Percentiles rank a stretch among this genome's conserved stretches.
Conservation (phyloP, 2,329 filamentous ascomycete species). For the Cladosporium sp. region DNA sequence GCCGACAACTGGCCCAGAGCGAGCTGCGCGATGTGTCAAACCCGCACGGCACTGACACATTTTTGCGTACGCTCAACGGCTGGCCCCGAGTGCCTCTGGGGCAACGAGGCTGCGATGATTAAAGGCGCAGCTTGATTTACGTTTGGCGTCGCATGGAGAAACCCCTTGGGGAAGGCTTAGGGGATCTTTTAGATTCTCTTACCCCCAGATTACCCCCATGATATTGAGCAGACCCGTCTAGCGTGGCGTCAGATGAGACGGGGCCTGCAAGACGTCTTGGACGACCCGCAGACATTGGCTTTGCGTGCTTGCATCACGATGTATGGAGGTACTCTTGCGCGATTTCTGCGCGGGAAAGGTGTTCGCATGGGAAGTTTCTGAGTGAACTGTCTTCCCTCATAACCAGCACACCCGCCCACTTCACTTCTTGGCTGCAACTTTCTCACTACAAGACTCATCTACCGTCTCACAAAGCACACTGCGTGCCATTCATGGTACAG, state of each 20-base stretch:
- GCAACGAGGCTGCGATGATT: background rate
- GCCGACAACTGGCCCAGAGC: background rate
- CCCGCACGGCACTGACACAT: conserved; percentile 4
- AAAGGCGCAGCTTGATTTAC: background rate
- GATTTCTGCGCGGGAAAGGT: conserved; percentile 1
- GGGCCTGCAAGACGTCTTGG: background rate
- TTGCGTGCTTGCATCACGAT: background rate
- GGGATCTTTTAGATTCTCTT: background rate
- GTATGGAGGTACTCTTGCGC: background rate
- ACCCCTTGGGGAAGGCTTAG: conserved; percentile 5
- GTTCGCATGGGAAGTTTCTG: conserved; percentile 2
- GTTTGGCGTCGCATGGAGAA: conserved; percentile 10
- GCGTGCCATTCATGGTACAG: conserved; percentile 60
- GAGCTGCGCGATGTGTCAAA: conserved; percentile 4
- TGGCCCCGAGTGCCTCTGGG: background rate
- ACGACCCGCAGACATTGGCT: background rate
- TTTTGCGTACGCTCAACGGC: background rate
- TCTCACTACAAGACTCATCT: background rate
- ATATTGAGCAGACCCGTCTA: conserved; percentile 8
- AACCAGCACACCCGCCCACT: conserved; percentile 10
- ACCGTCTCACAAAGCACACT: conserved; percentile 34
- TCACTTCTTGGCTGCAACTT: background rate
- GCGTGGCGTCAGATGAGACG: background rate
- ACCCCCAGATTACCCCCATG: conserved; percentile 8
- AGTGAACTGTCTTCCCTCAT: conserved; percentile 4